Percentiles rank a stretch among this genome's conserved stretches.
phyloP scores from a whole-genome alignment of 768 basidiomycete genomes.

The Hygrocybe coccinea region DNA sequence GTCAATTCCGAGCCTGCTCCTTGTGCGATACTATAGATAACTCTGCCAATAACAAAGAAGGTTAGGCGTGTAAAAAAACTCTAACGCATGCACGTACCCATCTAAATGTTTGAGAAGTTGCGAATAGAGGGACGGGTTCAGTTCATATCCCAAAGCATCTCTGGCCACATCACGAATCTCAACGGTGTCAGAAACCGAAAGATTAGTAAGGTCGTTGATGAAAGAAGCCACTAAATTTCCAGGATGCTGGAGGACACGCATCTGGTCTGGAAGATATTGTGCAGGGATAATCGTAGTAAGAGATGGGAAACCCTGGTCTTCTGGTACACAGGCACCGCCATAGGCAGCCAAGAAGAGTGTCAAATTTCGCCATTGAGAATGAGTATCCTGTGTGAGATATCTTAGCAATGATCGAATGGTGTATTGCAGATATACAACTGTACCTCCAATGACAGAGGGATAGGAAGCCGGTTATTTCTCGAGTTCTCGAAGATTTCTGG shows the following conservation, averaged over 20 bases:
- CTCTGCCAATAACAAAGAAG: constrained; percentile 1
- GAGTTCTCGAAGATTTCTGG: constrained; percentile 29
- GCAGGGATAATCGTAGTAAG: constrained; percentile 52
- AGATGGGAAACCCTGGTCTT: constrained; percentile 46
- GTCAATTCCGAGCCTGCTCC: constrained; percentile 40
- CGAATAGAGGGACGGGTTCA: constrained; percentile 65
- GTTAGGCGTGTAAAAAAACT: neutral
- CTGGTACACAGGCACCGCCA: constrained; percentile 59
- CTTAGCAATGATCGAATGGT: neutral
- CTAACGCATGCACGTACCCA: constrained; percentile 46
- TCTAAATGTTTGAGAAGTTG: constrained; percentile 68
- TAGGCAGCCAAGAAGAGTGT: constrained; percentile 72
- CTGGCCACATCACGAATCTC: constrained; percentile 72
- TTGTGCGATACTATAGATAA: constrained; percentile 46
- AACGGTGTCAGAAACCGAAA: constrained; percentile 58
- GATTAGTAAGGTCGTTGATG: constrained; percentile 61
- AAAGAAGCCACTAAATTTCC: constrained; percentile 58
- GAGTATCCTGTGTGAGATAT: constrained; percentile 50
- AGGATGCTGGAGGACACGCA: constrained; percentile 61
- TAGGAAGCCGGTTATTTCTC: constrained; percentile 20
- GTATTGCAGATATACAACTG: neutral
- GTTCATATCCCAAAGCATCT: constrained; percentile 76
- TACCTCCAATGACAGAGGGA: constrained; percentile 5
- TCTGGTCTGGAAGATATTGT: constrained; percentile 61
- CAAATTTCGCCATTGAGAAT: constrained; percentile 81